Evolutionary conservation across 2,329 filamentous ascomycete species (phyloP).

Genomic region (Fusarium citri): DNA sequence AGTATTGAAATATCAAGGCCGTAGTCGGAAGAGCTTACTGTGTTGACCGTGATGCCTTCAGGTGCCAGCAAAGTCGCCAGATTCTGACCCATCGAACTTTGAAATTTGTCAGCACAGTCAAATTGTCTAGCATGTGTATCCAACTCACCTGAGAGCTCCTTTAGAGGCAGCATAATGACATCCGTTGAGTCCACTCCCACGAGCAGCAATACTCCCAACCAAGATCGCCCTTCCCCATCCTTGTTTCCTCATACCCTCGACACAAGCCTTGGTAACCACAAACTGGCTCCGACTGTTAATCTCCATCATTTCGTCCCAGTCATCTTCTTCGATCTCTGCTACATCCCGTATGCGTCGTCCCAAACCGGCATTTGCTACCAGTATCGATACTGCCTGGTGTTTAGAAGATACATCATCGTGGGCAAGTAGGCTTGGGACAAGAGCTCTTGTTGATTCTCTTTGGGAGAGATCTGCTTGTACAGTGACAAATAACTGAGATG

Average conservation of each 20-base stretch:
- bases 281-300: constrained; percentile 52
- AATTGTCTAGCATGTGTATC: neutral
- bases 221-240: constrained; percentile 50
- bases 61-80: constrained; percentile 49
- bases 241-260: constrained; percentile 49
- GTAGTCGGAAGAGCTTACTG: constrained; percentile 28
- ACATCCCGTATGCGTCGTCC: constrained; percentile 52
- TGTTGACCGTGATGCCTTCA: constrained; percentile 52
- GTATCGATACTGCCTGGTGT: constrained; percentile 48
- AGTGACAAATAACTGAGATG: constrained; percentile 5
- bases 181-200: constrained; percentile 51
- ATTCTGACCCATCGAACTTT: constrained; percentile 52
- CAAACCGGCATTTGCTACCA: constrained; percentile 50
- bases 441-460: constrained; percentile 16
- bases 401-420: constrained; percentile 2
- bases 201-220: constrained; percentile 50
- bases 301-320: constrained; percentile 54
- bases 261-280: constrained; percentile 49
- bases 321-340: constrained; percentile 49
- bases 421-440: constrained; percentile 1
- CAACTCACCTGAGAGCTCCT: constrained; percentile 43
- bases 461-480: constrained; percentile 23
- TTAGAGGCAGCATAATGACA: constrained; percentile 53
- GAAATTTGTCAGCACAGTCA: neutral
- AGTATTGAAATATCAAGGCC: neutral